phyloP scores from a whole-genome alignment of 441 rosid species.

The Adansonia madagascariensis region DNA sequence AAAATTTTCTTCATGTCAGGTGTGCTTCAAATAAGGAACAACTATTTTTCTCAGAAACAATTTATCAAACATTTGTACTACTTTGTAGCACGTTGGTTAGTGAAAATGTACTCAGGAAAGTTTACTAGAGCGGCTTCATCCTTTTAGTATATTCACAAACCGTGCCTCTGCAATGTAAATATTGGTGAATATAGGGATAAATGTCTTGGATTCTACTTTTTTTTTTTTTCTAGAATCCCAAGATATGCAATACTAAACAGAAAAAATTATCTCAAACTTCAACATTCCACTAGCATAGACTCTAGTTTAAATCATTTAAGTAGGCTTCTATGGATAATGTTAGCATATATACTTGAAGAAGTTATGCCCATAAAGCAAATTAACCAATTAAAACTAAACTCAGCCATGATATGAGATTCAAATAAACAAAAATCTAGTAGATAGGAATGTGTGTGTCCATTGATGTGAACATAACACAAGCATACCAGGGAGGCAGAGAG shows the following conservation, averaged over 20 bases:
- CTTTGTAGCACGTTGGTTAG: neutral
- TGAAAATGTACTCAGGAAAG: neutral
- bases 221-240: neutral
- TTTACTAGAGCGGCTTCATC: neutral
- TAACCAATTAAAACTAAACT: neutral
- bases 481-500: neutral
- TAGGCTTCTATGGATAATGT: neutral
- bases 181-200: neutral
- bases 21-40: neutral
- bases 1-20: neutral
- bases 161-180: neutral
- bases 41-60: neutral
- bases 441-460: neutral
- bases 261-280: neutral
- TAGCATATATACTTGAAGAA: constrained; percentile 2
- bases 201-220: neutral
- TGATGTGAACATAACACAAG: neutral
- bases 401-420: neutral
- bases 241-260: neutral
- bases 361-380: constrained; percentile 6
- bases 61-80: neutral
- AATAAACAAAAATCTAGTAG: neutral
- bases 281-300: neutral
- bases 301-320: constrained; percentile 2
- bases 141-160: constrained; percentile 4